A percentile compares a stretch with the other conserved stretches of the same genome.
Conservation (phyloP, 116 monocot genomes). For the Zostera marina region DNA sequence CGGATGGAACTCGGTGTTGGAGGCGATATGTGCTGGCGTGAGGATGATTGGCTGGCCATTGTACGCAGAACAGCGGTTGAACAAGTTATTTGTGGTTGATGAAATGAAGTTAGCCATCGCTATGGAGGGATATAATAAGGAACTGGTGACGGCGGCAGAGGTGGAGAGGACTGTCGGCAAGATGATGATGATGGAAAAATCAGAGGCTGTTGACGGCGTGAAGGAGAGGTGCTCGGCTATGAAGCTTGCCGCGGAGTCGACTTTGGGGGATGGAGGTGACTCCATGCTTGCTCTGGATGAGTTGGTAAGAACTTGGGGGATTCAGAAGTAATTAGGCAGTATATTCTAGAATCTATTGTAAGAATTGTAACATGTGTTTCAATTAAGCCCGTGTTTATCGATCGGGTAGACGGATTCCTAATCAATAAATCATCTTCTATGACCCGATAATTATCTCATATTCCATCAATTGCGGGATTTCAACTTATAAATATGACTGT, state of each 20-base stretch:
- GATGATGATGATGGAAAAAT: constrained; percentile 8
- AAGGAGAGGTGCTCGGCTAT: constrained; percentile 6
- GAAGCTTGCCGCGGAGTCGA: constrained; percentile 10
- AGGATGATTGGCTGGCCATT: constrained; percentile 47
- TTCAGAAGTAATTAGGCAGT: no score
- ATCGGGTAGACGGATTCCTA: no score
- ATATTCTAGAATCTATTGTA: no score
- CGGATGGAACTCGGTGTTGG: constrained; percentile 61
- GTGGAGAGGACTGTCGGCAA: constrained; percentile 24
- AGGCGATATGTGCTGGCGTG: constrained; percentile 32
- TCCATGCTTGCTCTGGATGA: constrained; percentile 11
- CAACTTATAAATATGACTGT: no score
- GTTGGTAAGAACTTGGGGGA: constrained; percentile 4
- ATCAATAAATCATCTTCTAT: no score
- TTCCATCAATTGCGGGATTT: no score
- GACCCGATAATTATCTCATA: no score
- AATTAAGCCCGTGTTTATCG: no score
- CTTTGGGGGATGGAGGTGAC: constrained; percentile 17
- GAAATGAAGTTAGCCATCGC: constrained; percentile 23
- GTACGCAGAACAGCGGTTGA: constrained; percentile 52
- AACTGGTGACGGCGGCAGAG: constrained; percentile 21
- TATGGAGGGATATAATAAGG: constrained; percentile 23
- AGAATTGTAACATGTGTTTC: no score
- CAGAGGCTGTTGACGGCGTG: constrained; percentile 13
- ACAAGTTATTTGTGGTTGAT: constrained; percentile 23